Evolutionary conservation across 345 rosid species (phyloP), one percentile per base, ranked within the genome.

Genomic region (Lumnitzera littorea): DNA sequence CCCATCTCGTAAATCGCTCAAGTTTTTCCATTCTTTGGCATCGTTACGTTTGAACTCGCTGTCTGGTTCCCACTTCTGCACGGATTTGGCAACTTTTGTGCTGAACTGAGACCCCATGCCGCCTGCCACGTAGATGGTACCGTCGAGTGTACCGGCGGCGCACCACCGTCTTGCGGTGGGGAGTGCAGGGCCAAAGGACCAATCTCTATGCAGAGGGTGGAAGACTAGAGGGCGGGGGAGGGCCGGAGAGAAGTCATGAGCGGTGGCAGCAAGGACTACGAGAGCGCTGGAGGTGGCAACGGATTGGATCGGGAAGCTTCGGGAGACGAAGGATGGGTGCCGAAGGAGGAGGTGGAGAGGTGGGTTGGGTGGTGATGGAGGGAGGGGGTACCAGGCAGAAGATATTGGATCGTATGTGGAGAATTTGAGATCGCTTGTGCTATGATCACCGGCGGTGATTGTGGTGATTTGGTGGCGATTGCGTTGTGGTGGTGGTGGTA

Each of bases 141-240:
- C 56, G 4, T 66, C 43, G 1, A 50, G 25, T 0, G 67, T 51
- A 0, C 86, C 86, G 1, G 80, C 76, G 5, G 74, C 81, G 55
- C 86, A 82, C 86, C 86, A 82, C 12, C 86, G 78, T 50, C 86
- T 79, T 1, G 86, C 76, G 11, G 72, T 53, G 11, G 64, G 12
- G 17, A 82, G 71, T 0, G 64, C 64, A 0, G 86, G 81, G 11
- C 86, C 86, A 23, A 49, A 52, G 58, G 36, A 2, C 86, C 86
- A 82, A 12, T 11, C 47, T 0, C 62, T 23, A 41, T 60, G 2
- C 15, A 51, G 8, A 10, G 86, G 86, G 56, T 76, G 51, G 60
- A 82, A 82, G 50, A 82, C 36, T 43, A 82, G 70, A 0, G 83
- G 86, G 13, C 69, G 74, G 24, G 76, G 53, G 14, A 82, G 43